Evolutionary conservation across 2,329 filamentous ascomycete genomes (phyloP), one percentile per base, ranked within the genome.

Genomic region (Clonostachys rosea): DNA sequence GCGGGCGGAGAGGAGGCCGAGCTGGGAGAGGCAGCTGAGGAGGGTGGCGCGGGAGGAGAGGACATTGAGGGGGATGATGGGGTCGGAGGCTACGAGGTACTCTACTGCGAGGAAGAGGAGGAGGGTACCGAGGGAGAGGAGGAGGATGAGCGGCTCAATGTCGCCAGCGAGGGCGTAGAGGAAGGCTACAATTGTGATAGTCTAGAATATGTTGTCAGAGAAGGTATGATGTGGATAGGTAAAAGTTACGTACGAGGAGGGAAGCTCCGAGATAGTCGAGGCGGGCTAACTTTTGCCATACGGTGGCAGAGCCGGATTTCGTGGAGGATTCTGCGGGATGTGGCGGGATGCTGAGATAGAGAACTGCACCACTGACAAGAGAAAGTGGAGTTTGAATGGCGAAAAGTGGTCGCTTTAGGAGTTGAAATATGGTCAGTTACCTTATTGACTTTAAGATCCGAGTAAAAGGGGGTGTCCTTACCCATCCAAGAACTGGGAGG

Each of bases 1-100:
- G 48, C 90, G 84, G 3, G 86, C 78, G 60, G 87, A 83, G 87
- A 95, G 92, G 61, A 90, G 78, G 17, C 86, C 83, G 0, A 91
- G 75, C 44, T 90, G 88, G 2, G 84, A 78, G 18, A 91, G 58
- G 59, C 89, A 92, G 2, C 86, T 86, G 18, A 92, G 67, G 5
- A 92, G 70, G 1, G 88, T 81, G 33, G 84, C 85, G 30, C 85
- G 79, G 11, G 84, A 89, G 45, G 74, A 78, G 30, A 95, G 76
- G 2, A 94, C 75, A 2, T 76, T 65, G 43, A 91, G 68, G 2
- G 89, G 89, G 44, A 95, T 84, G 59, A 95, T 82, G 5, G 90
- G 89, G 39, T 91, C 84, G 2, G 65, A 56, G 5, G 85, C 79
- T 39, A 84, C 63, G 47, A 73, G 76, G 46, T 78, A 73, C 62